Conservation (phyloP, 2,329 filamentous ascomycete genomes). For the Huntiella omanensis region DNA sequence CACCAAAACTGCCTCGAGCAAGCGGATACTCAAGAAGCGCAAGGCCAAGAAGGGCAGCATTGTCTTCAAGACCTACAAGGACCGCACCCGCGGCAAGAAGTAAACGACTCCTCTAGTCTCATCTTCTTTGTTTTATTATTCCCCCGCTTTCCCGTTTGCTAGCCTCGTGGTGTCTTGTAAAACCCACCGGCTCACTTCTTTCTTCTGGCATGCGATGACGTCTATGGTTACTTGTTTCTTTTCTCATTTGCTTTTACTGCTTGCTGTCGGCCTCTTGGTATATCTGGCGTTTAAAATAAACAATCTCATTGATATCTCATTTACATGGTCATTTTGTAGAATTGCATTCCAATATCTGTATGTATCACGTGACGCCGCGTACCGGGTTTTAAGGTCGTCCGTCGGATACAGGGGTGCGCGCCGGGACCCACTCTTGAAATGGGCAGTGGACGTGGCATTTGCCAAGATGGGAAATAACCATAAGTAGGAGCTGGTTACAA, state of each 20-base stretch:
- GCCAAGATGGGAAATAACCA: background rate
- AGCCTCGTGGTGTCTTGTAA: background rate
- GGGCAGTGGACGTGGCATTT: constrained; percentile 4
- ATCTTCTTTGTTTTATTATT: background rate
- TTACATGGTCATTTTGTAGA: background rate
- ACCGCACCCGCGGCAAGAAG: constrained; percentile 15
- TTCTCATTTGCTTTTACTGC: constrained; percentile 1
- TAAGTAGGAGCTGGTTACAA: background rate
- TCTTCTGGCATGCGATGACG: constrained; percentile 4
- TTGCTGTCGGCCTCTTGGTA: background rate
- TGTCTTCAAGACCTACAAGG: constrained; percentile 40
- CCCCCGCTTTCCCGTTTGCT: background rate
- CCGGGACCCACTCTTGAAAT: too few species aligned
- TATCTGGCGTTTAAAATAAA: constrained; percentile 1
- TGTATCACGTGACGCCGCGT: constrained; percentile 1
- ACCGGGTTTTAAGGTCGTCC: background rate
- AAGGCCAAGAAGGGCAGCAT: constrained; percentile 36
- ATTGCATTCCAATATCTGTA: too few species aligned
- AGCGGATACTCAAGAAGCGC: constrained; percentile 38
- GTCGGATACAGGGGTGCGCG: too few species aligned
- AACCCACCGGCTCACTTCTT: constrained; percentile 1
- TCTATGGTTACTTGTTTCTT: constrained; percentile 3
- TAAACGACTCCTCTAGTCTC: background rate
- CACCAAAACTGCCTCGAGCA: constrained; percentile 22
- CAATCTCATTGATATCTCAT: background rate